These are phyloP conservation scores for Arthroderma uncinatum DNA, from an alignment of 2,329 filamentous ascomycete genomes.

Conservation along the genomic window DNA sequence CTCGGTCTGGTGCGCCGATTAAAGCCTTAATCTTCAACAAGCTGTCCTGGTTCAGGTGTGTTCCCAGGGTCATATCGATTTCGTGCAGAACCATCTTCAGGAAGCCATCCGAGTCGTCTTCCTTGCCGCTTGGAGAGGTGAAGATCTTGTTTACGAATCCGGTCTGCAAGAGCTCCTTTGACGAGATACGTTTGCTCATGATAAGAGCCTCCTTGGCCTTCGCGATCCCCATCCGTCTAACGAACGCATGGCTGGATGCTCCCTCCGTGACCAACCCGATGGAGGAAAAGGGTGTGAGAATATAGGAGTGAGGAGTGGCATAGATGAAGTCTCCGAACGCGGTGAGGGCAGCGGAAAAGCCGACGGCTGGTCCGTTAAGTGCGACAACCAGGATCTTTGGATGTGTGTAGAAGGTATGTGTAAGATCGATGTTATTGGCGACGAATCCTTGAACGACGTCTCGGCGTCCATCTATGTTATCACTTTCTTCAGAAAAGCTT, in stretches of 20 bases:
- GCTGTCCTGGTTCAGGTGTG: slow-evolving; percentile 68
- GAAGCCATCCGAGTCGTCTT: slow-evolving; percentile 59
- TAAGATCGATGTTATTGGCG: slow-evolving; percentile 77
- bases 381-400: slow-evolving; percentile 86
- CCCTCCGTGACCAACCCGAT: slow-evolving; percentile 86
- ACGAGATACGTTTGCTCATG: slow-evolving; percentile 68
- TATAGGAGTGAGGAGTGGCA: slow-evolving; percentile 64
- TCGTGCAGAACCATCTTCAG: slow-evolving; percentile 60
- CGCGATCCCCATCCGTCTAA: slow-evolving; percentile 63
- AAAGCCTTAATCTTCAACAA: slow-evolving; percentile 75
- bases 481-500: slow-evolving; percentile 33
- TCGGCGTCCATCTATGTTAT: slow-evolving; percentile 36
- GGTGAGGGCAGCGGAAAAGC: slow-evolving; percentile 72
- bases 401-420: slow-evolving; percentile 82
- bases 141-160: slow-evolving; percentile 86
- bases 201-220: slow-evolving; percentile 89
- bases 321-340: slow-evolving; percentile 90
- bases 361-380: slow-evolving; percentile 83
- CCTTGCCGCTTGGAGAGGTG: slow-evolving; percentile 40
- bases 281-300: slow-evolving; percentile 84
- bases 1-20: slow-evolving; percentile 61
- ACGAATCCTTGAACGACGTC: slow-evolving; percentile 63
- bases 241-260: slow-evolving; percentile 65
- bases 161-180: slow-evolving; percentile 59
- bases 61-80: slow-evolving; percentile 68